Conservation (phyloP, 345 rosid genomes). For the Salix koriyanagi region DNA sequence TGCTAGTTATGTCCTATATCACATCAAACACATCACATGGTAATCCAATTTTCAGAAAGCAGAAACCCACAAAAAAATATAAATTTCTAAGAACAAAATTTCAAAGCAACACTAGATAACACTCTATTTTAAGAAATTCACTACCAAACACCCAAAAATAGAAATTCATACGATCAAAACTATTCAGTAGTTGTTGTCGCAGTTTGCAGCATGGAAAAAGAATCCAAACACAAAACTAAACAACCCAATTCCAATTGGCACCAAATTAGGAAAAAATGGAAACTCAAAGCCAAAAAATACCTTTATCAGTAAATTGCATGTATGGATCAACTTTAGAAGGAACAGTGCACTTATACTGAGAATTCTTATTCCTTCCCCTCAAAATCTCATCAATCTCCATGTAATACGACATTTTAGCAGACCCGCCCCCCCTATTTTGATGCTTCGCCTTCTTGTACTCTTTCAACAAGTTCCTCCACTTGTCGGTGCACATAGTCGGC, state of each 20-base stretch:
- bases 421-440: slow-evolving; percentile 71
- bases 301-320: slow-evolving; percentile 92
- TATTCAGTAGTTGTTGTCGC: neutral
- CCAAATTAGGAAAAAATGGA: neutral
- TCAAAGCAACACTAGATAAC: neutral
- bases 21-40: neutral
- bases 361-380: slow-evolving; percentile 70
- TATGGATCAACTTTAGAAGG: slow-evolving; percentile 77
- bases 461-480: slow-evolving; percentile 97
- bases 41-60: neutral
- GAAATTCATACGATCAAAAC: neutral
- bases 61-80: neutral
- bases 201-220: neutral
- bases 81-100: neutral
- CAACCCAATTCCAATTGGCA: neutral
- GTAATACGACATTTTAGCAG: slow-evolving; percentile 87
- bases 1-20: neutral
- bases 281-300: slow-evolving; percentile 28
- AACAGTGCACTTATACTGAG: slow-evolving; percentile 63
- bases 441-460: slow-evolving; percentile 92
- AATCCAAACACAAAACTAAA: neutral
- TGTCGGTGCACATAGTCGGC: slow-evolving; percentile 98
- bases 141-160: neutral
- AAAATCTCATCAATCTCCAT: slow-evolving; percentile 96
- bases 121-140: neutral